Conservation (phyloP, 805 yeast species). For the Hanseniaspora jakobsenii region DNA sequence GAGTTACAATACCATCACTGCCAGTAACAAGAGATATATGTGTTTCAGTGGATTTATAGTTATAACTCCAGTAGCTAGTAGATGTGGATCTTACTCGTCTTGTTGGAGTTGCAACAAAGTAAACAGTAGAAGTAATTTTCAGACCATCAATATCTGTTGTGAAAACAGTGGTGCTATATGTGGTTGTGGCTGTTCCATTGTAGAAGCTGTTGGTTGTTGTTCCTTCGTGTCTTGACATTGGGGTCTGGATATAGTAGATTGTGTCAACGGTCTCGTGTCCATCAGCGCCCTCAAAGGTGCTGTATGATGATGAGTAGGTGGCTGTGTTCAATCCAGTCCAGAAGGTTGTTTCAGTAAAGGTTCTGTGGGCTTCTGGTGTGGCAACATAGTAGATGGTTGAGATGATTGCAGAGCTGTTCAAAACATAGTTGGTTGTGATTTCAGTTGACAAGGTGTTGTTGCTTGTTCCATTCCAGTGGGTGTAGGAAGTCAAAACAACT, state of each 20-base stretch:
- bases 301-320: slow-evolving; percentile 2
- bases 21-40: background rate
- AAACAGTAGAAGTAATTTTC: slow-evolving; percentile 14
- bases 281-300: slow-evolving; percentile 2
- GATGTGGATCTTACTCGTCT: background rate
- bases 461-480: background rate
- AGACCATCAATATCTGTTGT: slow-evolving; percentile 8
- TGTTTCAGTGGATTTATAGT: too few relatives aligned
- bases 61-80: slow-evolving; percentile 4
- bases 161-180: slow-evolving; percentile 12
- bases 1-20: background rate
- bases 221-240: slow-evolving; percentile 9
- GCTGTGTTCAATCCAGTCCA: slow-evolving; percentile 5
- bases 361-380: slow-evolving; percentile 1
- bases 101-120: background rate
- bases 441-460: background rate
- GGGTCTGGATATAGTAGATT: slow-evolving; percentile 16
- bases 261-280: slow-evolving; percentile 11
- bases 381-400: slow-evolving; percentile 4
- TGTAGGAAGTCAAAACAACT: background rate
- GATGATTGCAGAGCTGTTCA: background rate
- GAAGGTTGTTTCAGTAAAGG: slow-evolving; percentile 2
- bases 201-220: slow-evolving; percentile 6
- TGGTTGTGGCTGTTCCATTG: slow-evolving; percentile 10
- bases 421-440: background rate